phyloP scores from a whole-genome alignment of 805 yeast genomes.

The Starmerella vaccinii region DNA sequence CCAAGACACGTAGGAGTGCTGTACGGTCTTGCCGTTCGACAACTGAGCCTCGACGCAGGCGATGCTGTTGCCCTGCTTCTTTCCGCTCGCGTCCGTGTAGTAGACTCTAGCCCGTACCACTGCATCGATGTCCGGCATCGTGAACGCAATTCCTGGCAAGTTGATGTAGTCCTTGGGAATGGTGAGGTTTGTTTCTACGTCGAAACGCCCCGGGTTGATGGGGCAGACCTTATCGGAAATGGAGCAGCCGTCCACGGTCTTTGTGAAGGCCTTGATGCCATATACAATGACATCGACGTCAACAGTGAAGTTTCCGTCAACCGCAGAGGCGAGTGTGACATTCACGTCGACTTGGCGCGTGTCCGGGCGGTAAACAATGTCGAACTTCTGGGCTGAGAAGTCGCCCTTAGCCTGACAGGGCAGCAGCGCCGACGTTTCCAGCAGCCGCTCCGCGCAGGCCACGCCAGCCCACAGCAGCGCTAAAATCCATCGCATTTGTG shows the following conservation, averaged over 20 bases:
- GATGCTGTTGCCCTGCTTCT: conserved; percentile 33
- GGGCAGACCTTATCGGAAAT: conserved; percentile 64
- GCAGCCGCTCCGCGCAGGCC: conserved; percentile 28
- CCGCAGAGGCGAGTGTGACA: conserved; percentile 67
- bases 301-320: conserved; percentile 62
- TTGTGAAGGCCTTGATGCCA: conserved; percentile 56
- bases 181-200: conserved; percentile 43
- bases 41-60: conserved; percentile 90
- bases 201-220: conserved; percentile 75
- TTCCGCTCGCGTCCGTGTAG: conserved; percentile 36
- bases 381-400: conserved; percentile 73
- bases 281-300: conserved; percentile 60
- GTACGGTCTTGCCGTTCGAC: conserved; percentile 85
- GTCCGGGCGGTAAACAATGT: conserved; percentile 60
- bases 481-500: conserved; percentile 1
- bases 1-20: conserved; percentile 88
- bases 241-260: conserved; percentile 54
- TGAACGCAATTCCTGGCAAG: conserved; percentile 77
- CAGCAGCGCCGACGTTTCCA: conserved; percentile 55
- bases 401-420: conserved; percentile 89
- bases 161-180: conserved; percentile 35
- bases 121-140: conserved; percentile 92
- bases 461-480: conserved; percentile 7
- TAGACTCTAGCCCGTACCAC: conserved; percentile 66
- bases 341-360: conserved; percentile 55